phyloP scores from a whole-genome alignment of 2,329 filamentous ascomycete genomes.

The Fusarium piperis region DNA sequence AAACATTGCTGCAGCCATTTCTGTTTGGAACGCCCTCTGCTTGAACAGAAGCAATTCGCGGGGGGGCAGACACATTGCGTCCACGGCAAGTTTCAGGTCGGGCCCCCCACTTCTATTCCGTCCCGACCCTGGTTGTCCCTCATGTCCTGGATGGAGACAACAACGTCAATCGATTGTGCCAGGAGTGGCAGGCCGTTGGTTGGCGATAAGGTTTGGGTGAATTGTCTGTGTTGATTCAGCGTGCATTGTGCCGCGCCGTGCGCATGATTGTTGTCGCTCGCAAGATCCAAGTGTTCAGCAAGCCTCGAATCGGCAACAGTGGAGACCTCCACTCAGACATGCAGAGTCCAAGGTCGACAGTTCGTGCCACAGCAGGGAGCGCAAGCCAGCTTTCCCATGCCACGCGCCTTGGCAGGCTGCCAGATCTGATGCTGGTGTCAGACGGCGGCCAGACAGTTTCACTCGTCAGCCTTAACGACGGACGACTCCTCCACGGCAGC shows the following conservation, averaged over 20 bases:
- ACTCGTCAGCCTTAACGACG: conserved; percentile 28
- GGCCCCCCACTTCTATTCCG: conserved; percentile 14
- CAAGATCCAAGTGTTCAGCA: not conserved
- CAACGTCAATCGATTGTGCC: not conserved
- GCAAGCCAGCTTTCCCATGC: conserved; percentile 16
- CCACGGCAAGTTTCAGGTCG: conserved; percentile 41
- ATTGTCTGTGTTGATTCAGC: not conserved
- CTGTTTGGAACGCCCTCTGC: conserved; percentile 21
- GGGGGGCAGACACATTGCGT: conserved; percentile 22
- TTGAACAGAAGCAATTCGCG: conserved; percentile 36
- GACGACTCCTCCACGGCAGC: not conserved
- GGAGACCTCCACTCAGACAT: conserved; percentile 17
- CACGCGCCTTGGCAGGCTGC: conserved; percentile 22
- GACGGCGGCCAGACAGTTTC: conserved; percentile 11
- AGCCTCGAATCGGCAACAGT: conserved; percentile 6
- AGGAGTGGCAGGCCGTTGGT: not conserved
- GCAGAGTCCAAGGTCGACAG: conserved; percentile 20
- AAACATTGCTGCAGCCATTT: conserved; percentile 33
- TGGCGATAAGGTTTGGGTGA: not conserved
- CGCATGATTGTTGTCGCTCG: not conserved
- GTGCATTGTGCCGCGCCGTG: not conserved
- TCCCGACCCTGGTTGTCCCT: conserved; percentile 18
- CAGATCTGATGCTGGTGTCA: conserved; percentile 23
- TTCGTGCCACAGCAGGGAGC: conserved; percentile 22
- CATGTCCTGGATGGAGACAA: not conserved